Evolutionary conservation across 192 early-diverging fungal species (phyloP).

Genomic region (Umbelopsis isabellina): DNA sequence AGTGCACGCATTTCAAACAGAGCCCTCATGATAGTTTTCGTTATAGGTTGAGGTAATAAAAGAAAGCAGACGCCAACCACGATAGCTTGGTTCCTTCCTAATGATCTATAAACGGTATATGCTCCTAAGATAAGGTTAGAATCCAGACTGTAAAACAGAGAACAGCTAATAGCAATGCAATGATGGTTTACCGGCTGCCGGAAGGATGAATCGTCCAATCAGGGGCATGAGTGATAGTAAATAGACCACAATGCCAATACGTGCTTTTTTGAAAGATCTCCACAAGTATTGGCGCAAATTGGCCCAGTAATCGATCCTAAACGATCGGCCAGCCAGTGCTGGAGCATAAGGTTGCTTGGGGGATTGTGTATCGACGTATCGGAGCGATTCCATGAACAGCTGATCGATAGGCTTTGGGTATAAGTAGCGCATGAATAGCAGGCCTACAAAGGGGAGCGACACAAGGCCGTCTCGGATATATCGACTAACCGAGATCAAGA

Average conservation of each 20-base stretch:
- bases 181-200: slow-evolving; percentile 43
- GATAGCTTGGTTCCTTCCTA: slow-evolving; percentile 41
- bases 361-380: slow-evolving; percentile 42
- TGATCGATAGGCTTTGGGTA: slow-evolving; percentile 62
- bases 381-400: slow-evolving; percentile 58
- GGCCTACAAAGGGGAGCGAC: slow-evolving; percentile 50
- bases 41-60: slow-evolving; percentile 43
- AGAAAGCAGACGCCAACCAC: slow-evolving; percentile 48
- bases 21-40: slow-evolving; percentile 45
- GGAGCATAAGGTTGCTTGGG: slow-evolving; percentile 45
- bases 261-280: slow-evolving; percentile 47
- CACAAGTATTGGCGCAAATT: slow-evolving; percentile 54
- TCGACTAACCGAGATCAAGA: slow-evolving; percentile 35
- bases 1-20: slow-evolving; percentile 56
- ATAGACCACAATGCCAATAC: slow-evolving; percentile 45
- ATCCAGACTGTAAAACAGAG: neutral
- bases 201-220: slow-evolving; percentile 57
- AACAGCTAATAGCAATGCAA: neutral
- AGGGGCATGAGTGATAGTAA: slow-evolving; percentile 54
- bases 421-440: slow-evolving; percentile 61
- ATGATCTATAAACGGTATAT: slow-evolving; percentile 47
- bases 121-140: slow-evolving; percentile 30
- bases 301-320: slow-evolving; percentile 47
- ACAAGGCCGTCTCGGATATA: slow-evolving; percentile 43
- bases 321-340: slow-evolving; percentile 35